phyloP scores from a whole-genome alignment of 352 stramenopile genomes.

The Phytophthora citrophthora region DNA sequence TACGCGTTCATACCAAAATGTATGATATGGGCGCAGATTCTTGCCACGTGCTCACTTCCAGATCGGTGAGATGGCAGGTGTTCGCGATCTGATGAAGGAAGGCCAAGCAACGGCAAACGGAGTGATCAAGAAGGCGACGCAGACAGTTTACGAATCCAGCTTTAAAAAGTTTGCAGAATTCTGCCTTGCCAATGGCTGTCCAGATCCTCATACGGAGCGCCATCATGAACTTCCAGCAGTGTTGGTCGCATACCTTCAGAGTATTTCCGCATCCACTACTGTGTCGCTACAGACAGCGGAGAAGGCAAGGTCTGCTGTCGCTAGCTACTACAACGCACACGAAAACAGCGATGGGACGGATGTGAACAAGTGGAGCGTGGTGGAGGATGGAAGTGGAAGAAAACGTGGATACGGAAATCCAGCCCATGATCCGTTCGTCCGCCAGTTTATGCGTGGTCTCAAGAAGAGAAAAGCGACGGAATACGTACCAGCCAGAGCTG shows the following conservation, averaged over 20 bases:
- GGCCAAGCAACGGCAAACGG: background rate
- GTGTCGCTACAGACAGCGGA: background rate
- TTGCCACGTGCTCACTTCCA: no score
- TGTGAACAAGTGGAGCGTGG: conserved; percentile 1
- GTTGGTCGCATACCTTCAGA: conserved; percentile 7
- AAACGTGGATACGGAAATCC: conserved; percentile 3
- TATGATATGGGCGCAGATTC: no score
- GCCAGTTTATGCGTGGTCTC: conserved; percentile 4
- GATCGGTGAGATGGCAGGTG: background rate
- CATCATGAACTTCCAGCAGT: conserved; percentile 13
- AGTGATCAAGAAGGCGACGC: conserved; percentile 9
- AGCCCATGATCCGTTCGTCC: conserved; percentile 1
- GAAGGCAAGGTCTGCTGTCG: background rate
- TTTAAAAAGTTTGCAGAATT: conserved; percentile 12
- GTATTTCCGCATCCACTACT: conserved; percentile 7
- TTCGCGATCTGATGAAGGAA: background rate
- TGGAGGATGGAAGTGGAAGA: background rate
- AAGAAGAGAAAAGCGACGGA: conserved; percentile 9
- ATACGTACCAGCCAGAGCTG: conserved; percentile 1
- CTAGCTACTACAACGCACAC: conserved; percentile 7
- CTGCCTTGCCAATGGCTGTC: background rate
- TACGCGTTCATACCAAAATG: no score
- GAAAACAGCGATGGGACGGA: conserved; percentile 12
- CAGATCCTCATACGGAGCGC: conserved; percentile 3
- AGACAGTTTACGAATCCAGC: conserved; percentile 12